These are phyloP conservation scores for Rosa persica DNA, from an alignment of 306 rosid species.

Conservation along the genomic window DNA sequence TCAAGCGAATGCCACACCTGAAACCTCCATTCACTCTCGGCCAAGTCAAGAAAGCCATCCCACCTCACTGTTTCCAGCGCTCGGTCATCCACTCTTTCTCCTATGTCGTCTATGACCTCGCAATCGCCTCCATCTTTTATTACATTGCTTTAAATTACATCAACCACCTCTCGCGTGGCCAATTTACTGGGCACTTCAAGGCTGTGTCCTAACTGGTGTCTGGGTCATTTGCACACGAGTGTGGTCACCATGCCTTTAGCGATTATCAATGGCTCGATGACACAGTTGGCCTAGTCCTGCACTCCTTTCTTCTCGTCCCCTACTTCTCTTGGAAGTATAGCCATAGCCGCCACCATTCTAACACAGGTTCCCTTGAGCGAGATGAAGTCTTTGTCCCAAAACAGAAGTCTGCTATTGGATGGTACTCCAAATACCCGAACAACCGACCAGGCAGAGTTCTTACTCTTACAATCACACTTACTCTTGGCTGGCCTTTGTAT, in stretches of 20 bases:
- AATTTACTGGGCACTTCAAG: constrained; percentile 56
- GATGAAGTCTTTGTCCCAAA: constrained; percentile 98
- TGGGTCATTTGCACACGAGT: constrained; percentile 98
- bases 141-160: constrained; percentile 51
- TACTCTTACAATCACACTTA: constrained; percentile 45
- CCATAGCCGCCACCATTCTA: constrained; percentile 96
- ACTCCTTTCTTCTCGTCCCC: constrained; percentile 86
- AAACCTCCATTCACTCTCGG: constrained; percentile 66
- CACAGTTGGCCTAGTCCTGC: constrained; percentile 81
- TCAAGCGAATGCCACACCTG: constrained; percentile 54
- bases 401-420: constrained; percentile 37
- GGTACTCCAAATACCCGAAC: constrained; percentile 78
- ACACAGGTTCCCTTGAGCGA: constrained; percentile 79
- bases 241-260: constrained; percentile 98
- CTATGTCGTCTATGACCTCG: constrained; percentile 53
- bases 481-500: constrained; percentile 83
- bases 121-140: constrained; percentile 36
- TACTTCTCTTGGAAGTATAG: constrained; percentile 98
- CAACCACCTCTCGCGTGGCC: constrained; percentile 66
- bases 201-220: constrained; percentile 86
- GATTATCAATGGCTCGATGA: constrained; percentile 94
- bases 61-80: constrained; percentile 73
- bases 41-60: constrained; percentile 67
- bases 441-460: constrained; percentile 75
- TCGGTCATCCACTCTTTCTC: constrained; percentile 63